Evolutionary conservation across 345 rosid genomes (phyloP), one percentile per base, ranked within the genome.

Genomic region (Eucalyptus paniculata): DNA sequence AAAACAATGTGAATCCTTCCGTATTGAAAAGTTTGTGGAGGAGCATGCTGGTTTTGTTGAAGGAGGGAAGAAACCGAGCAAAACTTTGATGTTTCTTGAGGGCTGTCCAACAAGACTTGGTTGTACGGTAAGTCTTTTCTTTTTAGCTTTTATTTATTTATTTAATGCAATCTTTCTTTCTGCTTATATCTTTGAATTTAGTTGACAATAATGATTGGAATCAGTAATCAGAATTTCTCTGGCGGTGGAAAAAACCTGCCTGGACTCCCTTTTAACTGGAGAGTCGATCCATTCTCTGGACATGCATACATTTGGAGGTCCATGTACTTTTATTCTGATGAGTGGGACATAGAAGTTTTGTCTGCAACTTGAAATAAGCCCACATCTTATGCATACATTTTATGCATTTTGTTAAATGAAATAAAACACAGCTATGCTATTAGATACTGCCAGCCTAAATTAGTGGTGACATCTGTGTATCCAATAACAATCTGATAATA

Each of bases 41-140:
- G 99, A 98, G 91, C 97, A 95, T 93, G 94, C 93, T 87, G 93
- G 88, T 56, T 87, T 89, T 40, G 91, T 93, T 24, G 98, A 98
- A 89, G 96, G 96, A 40, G 97, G 96, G 77, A 97, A 95, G 92
- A 95, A 92, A 89, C 96, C 97, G 85, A 94, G 93, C 89, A 98
- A 96, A 91, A 97, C 99, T 56, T 92, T 98, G 92, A 96, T 98
- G 99, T 97, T 97, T 90, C 89, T 98, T 87, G 98, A 97, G 91
- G 99, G 98, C 86, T 98, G 96, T 88, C 96, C 97, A 50, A 95
- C 95, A 50, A 94, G 91, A 89, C 92, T 96, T 86, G 99, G 98
- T 86, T 98, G 98, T 93, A 98, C 99, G 58, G 99, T 98, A 87
- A 96, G 99, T 95, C 7, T 88, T 30, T 28, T 58, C 62, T 15